Conservation (phyloP, 1,139 yeast genomes). For the Sugiyamaella paludigena region DNA sequence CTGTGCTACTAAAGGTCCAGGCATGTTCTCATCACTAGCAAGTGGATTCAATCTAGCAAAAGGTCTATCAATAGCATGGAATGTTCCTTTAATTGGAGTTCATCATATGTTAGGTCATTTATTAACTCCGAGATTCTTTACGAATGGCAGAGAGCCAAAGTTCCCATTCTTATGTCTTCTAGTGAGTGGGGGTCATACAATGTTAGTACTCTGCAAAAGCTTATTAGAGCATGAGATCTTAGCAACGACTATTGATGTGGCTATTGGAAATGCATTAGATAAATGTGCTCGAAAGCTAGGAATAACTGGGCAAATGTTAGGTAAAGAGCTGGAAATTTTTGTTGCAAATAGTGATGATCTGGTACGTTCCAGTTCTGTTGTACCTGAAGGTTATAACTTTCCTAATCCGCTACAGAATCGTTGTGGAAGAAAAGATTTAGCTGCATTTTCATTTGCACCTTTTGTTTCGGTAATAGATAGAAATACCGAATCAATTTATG, state of each 20-base stretch:
- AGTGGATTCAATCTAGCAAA: slow-evolving; percentile 83
- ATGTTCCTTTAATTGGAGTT: slow-evolving; percentile 77
- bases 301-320: slow-evolving; percentile 76
- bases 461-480: slow-evolving; percentile 56
- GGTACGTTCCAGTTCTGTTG: slow-evolving; percentile 21
- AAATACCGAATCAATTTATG: slow-evolving; percentile 2
- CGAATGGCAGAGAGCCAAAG: slow-evolving; percentile 47
- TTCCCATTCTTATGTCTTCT: slow-evolving; percentile 80
- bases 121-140: slow-evolving; percentile 56
- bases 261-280: slow-evolving; percentile 91
- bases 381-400: slow-evolving; percentile 39
- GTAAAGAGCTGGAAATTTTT: slow-evolving; percentile 70
- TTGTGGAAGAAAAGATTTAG: slow-evolving; percentile 43
- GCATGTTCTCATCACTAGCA: slow-evolving; percentile 86
- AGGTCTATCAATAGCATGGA: slow-evolving; percentile 78
- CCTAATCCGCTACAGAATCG: slow-evolving; percentile 56
- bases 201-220: slow-evolving; percentile 67
- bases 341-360: slow-evolving; percentile 40
- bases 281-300: slow-evolving; percentile 90
- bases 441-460: slow-evolving; percentile 75
- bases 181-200: slow-evolving; percentile 94
- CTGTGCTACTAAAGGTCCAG: slow-evolving; percentile 95
- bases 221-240: slow-evolving; percentile 67
- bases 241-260: slow-evolving; percentile 78
- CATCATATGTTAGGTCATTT: slow-evolving; percentile 97